Evolutionary conservation across 768 basidiomycete genomes (phyloP).

Genomic region (Omphalotus guepiniiformis): DNA sequence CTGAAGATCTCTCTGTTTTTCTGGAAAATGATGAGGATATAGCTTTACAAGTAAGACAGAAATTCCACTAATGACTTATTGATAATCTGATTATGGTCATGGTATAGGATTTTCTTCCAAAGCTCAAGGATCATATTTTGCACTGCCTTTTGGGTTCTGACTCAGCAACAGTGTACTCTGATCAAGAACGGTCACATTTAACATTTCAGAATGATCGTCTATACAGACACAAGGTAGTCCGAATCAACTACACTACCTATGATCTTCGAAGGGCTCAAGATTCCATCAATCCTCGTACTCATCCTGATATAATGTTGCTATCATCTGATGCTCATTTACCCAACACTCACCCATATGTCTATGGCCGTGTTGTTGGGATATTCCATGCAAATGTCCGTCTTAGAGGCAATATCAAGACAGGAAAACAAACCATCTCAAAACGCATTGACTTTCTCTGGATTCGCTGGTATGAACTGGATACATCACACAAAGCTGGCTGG

Average conservation of each 20-base stretch:
- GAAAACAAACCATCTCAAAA: constrained; percentile 4
- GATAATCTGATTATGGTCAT: background rate
- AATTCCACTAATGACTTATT: too few species aligned
- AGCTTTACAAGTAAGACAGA: too few species aligned
- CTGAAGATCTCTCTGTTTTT: too few species aligned
- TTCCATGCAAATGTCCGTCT: constrained; percentile 24
- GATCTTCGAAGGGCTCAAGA: constrained; percentile 29
- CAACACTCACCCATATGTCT: constrained; percentile 22
- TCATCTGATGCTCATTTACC: constrained; percentile 2
- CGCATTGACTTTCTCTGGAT: constrained; percentile 25
- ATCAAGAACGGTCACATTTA: constrained; percentile 9
- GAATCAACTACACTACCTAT: constrained; percentile 34
- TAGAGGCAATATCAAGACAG: background rate
- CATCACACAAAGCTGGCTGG: constrained; percentile 9
- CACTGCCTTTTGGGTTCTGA: constrained; percentile 15
- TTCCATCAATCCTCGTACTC: constrained; percentile 28
- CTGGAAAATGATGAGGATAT: too few species aligned
- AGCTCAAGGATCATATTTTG: constrained; percentile 27
- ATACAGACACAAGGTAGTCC: constrained; percentile 20
- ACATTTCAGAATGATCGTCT: constrained; percentile 14
- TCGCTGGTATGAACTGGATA: constrained; percentile 18
- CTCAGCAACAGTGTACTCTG: constrained; percentile 12
- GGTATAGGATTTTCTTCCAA: constrained; percentile 20
- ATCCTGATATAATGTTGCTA: constrained; percentile 30
- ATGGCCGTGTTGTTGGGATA: constrained; percentile 25